Base-by-base conservation (phyloP, 2,329 filamentous ascomycete species). In the Orbilia quercus region DNA sequence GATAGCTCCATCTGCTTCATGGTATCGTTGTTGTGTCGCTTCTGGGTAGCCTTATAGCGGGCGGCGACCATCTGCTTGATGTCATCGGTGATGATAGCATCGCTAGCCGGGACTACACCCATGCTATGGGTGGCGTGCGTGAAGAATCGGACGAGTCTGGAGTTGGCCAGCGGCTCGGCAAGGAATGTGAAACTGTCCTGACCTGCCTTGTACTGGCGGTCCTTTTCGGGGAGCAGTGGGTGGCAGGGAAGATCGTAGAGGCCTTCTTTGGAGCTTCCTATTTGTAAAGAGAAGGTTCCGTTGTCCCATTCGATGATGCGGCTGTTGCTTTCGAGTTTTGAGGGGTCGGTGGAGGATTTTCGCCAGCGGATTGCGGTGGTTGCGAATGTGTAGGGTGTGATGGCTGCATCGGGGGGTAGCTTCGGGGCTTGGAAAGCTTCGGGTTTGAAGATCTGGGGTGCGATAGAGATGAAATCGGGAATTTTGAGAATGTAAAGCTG, bases 281-380 rank as follows among this genome's bases (percentile, higher is more conserved):
- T 82, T 77, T 90, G 88, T 2, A 90, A 81, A 1, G 88, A 89
- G 50, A 89, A 80, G 2, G 86, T 88, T 38, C 88, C 88, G 77
- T 90, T 88, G 16, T 87, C 88, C 88, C 88, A 90, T 75, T 85
- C 84, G 54, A 89, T 82, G 57, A 90, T 83, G 42, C 88, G 86
- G 9, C 87, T 86, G 77, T 89, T 90, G 5, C 87, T 89, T 78
- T 90, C 87, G 12, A 89, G 80, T 38, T 84, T 79, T 2, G 82
- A 80, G 4, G 84, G 83, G 64, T 88, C 82, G 1, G 83, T 84
- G n/a, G 87, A 87, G 50, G 87, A 87, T 77, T 85, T 84, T 57
- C 88, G 85, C 87, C 88, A 89, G 77, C 88, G 87, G 25, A 89
- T 82, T 0, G 88, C 89, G 20, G 85, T 87, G 60, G 87, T 84